Evolutionary conservation across 2,329 filamentous ascomycete species (phyloP), one percentile per base, ranked within the genome.

Genomic region (Apiospora phragmitis): DNA sequence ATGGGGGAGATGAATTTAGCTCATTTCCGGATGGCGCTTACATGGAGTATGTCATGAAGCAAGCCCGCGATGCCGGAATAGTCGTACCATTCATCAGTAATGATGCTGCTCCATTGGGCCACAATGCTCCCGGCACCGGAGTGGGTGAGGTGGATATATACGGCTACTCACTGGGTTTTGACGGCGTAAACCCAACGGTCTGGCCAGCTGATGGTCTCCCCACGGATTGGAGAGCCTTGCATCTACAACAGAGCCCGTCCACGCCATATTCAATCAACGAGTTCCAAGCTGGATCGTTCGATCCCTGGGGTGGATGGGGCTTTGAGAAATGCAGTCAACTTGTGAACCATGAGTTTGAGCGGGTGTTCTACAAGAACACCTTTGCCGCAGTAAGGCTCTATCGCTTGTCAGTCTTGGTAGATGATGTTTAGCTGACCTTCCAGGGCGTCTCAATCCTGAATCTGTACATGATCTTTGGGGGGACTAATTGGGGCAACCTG

Each of bases 401-500:
- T 5, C 38, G 24, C 16, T 9, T 29, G n/a, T 4, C 21, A 16
- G 21, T 11, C 41, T 65, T 69, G 62, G 67, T 14, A 21, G 26
- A 26, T 7, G 11, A 68, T 7, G 7, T n/a, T 4, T 21, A 12
- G 21, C 42, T 68, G 8, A 47, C 24, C 11, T 32, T 14, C n/a
- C n/a, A 68, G 55, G 42, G 26, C 5, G 38, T 26, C 67, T 42
- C 66, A 16, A 66, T 71, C 41, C 24, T 41, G 2, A 66, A 66
- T 21, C 87, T 87, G 3, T 76, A 76, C 68, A 76, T 76, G 75
- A 90, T 88, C 0, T 93, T 87, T 73, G 93, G 93, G 21, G 93
- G 93, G 3, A 95, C 93, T 0, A 96, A 96, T 76, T 96, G 93
- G 93, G 93, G 93, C 0, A 95, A 94, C 72, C 80, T 94, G 1